These are phyloP conservation scores for Allium cepa DNA, from an alignment of 106 monocot species.

Conservation along the genomic window DNA sequence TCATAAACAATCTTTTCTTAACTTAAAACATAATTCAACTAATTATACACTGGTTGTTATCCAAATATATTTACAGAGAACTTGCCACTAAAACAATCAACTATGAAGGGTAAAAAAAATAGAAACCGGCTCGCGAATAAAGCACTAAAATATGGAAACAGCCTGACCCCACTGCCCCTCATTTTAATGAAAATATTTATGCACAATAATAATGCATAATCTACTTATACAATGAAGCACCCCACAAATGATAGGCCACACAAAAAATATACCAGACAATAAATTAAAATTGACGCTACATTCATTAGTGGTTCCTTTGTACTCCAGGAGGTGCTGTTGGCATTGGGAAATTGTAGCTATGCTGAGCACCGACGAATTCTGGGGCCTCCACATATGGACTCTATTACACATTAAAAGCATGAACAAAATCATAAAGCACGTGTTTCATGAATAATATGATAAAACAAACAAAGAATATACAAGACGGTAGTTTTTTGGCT, in stretches of 20 bases:
- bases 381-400: conserved; percentile 86
- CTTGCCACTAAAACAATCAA: background rate
- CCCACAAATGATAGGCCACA: too few species aligned
- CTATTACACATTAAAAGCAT: conserved; percentile 19
- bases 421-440: background rate
- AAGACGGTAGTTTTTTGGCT: too few species aligned
- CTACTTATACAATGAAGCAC: too few species aligned
- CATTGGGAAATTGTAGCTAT: conserved; percentile 47
- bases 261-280: too few species aligned
- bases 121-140: background rate
- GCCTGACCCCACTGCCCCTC: too few species aligned
- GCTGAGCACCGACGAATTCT: conserved; percentile 27
- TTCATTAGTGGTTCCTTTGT: conserved; percentile 31
- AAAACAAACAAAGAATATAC: too few species aligned
- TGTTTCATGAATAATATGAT: background rate
- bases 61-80: conserved; percentile 10
- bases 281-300: background rate
- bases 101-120: background rate
- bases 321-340: conserved; percentile 71
- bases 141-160: too few species aligned
- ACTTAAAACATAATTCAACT: too few species aligned
- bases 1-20: too few species aligned
- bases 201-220: too few species aligned
- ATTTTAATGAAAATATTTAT: too few species aligned
- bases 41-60: conserved; percentile 8